Base-by-base conservation (phyloP, 2,329 filamentous ascomycete species). In the Ophiostoma tasmaniense region DNA sequence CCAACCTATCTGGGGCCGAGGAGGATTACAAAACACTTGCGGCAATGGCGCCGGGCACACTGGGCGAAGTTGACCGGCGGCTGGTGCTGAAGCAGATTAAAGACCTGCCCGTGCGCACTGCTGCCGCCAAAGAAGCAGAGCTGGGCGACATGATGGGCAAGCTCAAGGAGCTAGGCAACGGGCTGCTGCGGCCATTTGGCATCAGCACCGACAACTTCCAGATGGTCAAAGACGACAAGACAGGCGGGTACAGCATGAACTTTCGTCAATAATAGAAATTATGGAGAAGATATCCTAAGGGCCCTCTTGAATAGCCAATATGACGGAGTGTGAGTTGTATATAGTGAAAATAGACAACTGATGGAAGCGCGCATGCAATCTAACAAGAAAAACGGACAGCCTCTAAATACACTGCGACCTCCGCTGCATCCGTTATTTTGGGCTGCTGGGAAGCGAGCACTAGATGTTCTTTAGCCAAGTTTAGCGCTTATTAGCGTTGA, bases 131-230 rank as follows among this genome's bases (percentile, higher is more conserved):
- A 79, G 90, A 97, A 75, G 85, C 85, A 73, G 95, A 99, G 79
- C 92, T 95, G 85, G 89, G 86, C 2, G 94, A 99, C 80, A 97
- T 98, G 93, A 96, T 97, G 93, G 91, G 90, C 22, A 97, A 98
- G 81, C 80, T 99, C 74, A 97, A 96, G 77, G 88, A 90, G 79
- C 81, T 99, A 71, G 95, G 95, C 0, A 97, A 99, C 76, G 92
- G 93, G 1, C 87, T 99, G 20, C 78, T 99, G 66, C 96, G 91
- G 76, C 94, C 94, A 0, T 98, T 98, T 81, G 95, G 95, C 1
- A 79, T 99, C 73, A 96, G 90, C 70, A 98, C 95, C 13, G 89
- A 96, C 64, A 97, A 96, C 77, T 98, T 99, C 76, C 88, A 97
- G 72, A 96, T 98, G 84, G 87, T 90, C 35, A 92, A 97, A 79